Evolutionary conservation across 345 rosid genomes (phyloP).

Genomic region (Arabidopsis thaliana): DNA sequence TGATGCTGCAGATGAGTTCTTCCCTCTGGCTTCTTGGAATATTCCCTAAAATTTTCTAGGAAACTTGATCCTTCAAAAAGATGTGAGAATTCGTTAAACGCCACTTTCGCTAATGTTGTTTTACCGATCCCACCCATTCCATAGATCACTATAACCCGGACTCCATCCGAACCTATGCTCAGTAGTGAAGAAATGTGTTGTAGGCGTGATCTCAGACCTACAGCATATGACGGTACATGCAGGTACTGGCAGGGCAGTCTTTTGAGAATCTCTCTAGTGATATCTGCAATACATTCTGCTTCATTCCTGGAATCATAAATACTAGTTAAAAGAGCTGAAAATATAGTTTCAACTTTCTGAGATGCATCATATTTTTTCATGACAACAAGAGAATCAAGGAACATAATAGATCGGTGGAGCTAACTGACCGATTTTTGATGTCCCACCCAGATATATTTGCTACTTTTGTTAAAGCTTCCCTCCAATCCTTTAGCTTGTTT

Average conservation of each 20-base stretch:
- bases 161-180: too few relatives aligned
- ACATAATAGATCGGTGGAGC: background rate
- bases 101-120: slow-evolving; percentile 40
- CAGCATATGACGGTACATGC: slow-evolving; percentile 9
- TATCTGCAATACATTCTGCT: background rate
- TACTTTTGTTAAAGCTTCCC: slow-evolving; percentile 26
- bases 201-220: slow-evolving; percentile 31
- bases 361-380: background rate
- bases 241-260: background rate
- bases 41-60: slow-evolving; percentile 46
- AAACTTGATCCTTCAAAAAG: slow-evolving; percentile 49
- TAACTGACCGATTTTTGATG: background rate
- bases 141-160: too few relatives aligned
- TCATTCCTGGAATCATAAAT: slow-evolving; percentile 1
- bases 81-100: slow-evolving; percentile 38
- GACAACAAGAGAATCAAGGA: background rate
- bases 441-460: slow-evolving; percentile 24
- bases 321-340: background rate
- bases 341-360: too few relatives aligned
- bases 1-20: background rate
- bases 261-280: background rate
- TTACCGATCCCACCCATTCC: background rate
- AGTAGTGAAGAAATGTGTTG: too few relatives aligned
- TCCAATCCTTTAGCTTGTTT: slow-evolving; percentile 13
- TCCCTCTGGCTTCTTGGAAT: slow-evolving; percentile 27